Evolutionary conservation across 2,329 filamentous ascomycete genomes (phyloP), one percentile per base, ranked within the genome.

Genomic region (Penicillium sp.): DNA sequence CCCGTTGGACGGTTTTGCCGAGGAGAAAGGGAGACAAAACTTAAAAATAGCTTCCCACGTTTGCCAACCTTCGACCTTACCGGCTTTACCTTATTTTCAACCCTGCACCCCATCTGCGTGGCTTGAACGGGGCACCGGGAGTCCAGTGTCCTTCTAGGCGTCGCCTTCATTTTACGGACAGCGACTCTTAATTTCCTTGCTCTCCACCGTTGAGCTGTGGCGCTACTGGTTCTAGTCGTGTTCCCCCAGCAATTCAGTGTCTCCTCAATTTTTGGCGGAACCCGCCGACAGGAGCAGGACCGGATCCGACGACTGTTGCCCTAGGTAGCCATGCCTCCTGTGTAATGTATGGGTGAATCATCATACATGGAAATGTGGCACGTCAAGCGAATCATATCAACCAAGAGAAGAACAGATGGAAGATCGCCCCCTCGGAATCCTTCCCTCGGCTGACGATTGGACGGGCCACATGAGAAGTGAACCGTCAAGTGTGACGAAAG

Each of bases 361-460:
- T 13, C 29, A 50, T 51, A 51, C 29, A 29, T n/a, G 15, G 41
- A 26, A 41, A 50, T 46, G 30, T 26, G 46, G 44, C 48, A 35
- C n/a, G 29, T 38, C 26, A 26, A 13, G 11, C 57, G 21, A 59
- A 57, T 29, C 49, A 38, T 44, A 46, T 29, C 19, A n/a, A 26
- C 29, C 41, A 54, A 38, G 9, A 49, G 21, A 31, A 52, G 41
- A 38, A n/a, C 49, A 26, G 59, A 57, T 56, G 50, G 64, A 60
- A 56, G 64, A 66, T 66, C 59, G 53, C 30, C 58, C 45, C 46
- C 58, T 66, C 58, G 64, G 63, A 61, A 63, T 58, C 52, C 49
- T 56, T 50, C 56, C 63, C 52, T 61, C 48, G 60, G 60, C 44
- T 48, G 55, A 17, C 51, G 46, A 63, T 66, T 66, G 63, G 60